These are phyloP conservation scores for Aspergillus costaricaensis DNA, from an alignment of 2,329 filamentous ascomycete genomes.

Conservation along the genomic window DNA sequence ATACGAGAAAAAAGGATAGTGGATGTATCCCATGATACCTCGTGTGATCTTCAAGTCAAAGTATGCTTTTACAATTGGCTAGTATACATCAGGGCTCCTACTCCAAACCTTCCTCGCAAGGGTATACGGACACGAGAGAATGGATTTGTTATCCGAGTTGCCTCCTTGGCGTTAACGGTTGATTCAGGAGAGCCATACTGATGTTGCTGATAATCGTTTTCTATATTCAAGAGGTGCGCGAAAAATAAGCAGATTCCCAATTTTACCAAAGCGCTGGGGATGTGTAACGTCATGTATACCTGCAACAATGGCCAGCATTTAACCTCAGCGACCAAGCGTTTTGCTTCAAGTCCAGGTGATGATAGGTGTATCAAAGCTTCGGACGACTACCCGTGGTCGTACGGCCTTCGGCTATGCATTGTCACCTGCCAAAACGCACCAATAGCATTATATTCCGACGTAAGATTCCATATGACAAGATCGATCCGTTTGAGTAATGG, in stretches of 20 bases:
- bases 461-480: not conserved
- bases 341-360: not conserved
- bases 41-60: not conserved
- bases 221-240: not conserved
- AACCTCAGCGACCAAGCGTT: not conserved
- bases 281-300: not conserved
- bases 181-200: not conserved
- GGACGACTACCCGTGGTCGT: not conserved
- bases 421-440: not conserved
- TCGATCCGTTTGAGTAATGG: not conserved
- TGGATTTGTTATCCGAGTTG: not conserved
- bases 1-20: not conserved
- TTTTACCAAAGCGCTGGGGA: not conserved
- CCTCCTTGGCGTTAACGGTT: not conserved
- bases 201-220: not conserved
- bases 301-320: not conserved
- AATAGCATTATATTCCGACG: not conserved
- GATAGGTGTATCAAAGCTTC: not conserved
- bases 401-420: not conserved
- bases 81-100: not conserved
- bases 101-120: not conserved
- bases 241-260: not conserved
- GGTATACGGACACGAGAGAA: not conserved
- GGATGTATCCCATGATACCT: not conserved
- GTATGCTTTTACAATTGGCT: not conserved